Conservation (phyloP, 2,329 filamentous ascomycete genomes). For the Colletotrichum lupini region DNA sequence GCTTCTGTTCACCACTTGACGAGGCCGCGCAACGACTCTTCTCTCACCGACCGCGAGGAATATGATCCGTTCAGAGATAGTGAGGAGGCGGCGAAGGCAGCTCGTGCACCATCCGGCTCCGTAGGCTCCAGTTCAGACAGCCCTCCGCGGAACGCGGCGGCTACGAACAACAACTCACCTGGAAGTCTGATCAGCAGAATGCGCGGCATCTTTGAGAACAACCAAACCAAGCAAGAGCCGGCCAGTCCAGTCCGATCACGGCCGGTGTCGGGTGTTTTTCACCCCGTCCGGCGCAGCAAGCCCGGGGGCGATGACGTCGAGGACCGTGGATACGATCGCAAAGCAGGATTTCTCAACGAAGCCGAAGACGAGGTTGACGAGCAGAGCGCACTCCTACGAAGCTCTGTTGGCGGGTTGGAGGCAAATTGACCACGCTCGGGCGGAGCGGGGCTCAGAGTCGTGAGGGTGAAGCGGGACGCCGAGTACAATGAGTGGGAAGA, state of each 20-base stretch:
- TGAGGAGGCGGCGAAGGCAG: slow-evolving; percentile 33
- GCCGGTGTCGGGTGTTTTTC: slow-evolving; percentile 40
- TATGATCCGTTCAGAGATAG: slow-evolving; percentile 41
- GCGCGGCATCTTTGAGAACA: slow-evolving; percentile 52
- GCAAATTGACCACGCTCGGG: slow-evolving; percentile 54
- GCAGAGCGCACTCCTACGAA: slow-evolving; percentile 44
- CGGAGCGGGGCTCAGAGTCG: slow-evolving; percentile 33
- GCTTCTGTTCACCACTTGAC: slow-evolving; percentile 26
- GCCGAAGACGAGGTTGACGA: slow-evolving; percentile 40
- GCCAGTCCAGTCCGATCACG: slow-evolving; percentile 39
- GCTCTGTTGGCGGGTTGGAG: slow-evolving; percentile 29
- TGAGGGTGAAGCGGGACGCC: slow-evolving; percentile 26
- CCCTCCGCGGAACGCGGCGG: slow-evolving; percentile 15
- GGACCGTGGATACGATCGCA: slow-evolving; percentile 12
- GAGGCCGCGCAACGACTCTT: slow-evolving; percentile 39
- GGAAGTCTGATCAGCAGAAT: slow-evolving; percentile 52
- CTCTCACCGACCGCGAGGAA: slow-evolving; percentile 39
- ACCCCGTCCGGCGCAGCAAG: slow-evolving; percentile 28
- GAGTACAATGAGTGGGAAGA: slow-evolving; percentile 22
- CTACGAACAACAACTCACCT: slow-evolving; percentile 35
- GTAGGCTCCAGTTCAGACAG: slow-evolving; percentile 15
- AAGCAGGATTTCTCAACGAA: slow-evolving; percentile 36
- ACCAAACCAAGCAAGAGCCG: slow-evolving; percentile 17
- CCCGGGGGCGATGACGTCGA: slow-evolving; percentile 38
- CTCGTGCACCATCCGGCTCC: slow-evolving; percentile 6